A percentile compares a stretch with the other conserved stretches of the same genome.
These are phyloP conservation scores for Tulasnella sp. DNA, from an alignment of 768 basidiomycete genomes.

Conservation along the genomic window DNA sequence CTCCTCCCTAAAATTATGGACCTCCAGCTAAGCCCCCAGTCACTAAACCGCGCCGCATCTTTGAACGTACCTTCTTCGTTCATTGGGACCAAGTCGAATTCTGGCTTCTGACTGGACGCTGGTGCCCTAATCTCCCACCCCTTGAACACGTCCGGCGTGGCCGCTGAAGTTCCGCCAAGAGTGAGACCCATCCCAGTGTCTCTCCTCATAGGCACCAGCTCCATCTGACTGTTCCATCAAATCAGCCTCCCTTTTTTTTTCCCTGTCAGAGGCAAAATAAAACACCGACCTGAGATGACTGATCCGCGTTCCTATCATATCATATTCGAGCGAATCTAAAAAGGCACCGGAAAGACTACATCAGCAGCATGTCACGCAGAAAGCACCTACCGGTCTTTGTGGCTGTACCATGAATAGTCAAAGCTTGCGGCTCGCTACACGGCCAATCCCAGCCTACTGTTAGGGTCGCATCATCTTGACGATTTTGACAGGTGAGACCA, in stretches of 20 bases:
- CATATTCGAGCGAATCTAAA: neutral
- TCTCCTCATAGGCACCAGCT: neutral
- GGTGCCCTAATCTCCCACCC: neutral
- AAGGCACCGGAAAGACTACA: neutral
- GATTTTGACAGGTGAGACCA: no score
- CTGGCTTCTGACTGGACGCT: neutral
- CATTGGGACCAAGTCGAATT: neutral
- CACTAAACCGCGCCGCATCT: no score
- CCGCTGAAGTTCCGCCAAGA: neutral
- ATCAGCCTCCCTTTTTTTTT: no score
- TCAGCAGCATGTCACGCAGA: neutral
- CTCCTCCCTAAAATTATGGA: no score
- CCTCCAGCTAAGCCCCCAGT: no score
- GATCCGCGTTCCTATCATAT: no score
- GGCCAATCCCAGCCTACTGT: neutral
- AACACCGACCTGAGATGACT: no score
- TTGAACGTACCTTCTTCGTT: neutral
- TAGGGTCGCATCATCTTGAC: neutral
- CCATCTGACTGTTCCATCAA: no score
- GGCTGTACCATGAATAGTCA: neutral
- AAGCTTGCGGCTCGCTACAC: neutral
- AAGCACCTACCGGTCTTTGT: neutral
- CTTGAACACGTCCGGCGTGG: neutral
- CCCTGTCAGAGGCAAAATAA: no score
- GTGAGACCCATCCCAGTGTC: neutral